Conservation (phyloP, 805 yeast genomes). For the Starmerella sp. region DNA sequence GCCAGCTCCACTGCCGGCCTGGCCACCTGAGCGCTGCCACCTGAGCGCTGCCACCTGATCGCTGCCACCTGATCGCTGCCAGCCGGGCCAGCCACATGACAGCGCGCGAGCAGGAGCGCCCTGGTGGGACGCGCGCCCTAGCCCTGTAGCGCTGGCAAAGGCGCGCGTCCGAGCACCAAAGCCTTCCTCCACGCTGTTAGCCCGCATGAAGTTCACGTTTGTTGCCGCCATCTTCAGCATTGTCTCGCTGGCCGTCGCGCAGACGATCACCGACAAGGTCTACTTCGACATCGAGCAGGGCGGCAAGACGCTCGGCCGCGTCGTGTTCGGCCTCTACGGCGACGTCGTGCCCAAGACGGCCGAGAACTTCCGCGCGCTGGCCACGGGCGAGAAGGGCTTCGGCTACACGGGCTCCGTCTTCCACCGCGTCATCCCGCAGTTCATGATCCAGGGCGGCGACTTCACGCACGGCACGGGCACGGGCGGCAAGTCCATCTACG, state of each 20-base stretch:
- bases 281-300: constrained; percentile 80
- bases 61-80: too few relatives aligned
- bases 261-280: constrained; percentile 63
- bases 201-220: constrained; percentile 9
- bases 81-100: too few relatives aligned
- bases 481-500: constrained; percentile 75
- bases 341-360: constrained; percentile 89
- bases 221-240: constrained; percentile 10
- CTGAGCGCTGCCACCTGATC: too few relatives aligned
- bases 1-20: too few relatives aligned
- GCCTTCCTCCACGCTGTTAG: not conserved
- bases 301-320: constrained; percentile 62
- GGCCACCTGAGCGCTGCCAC: too few relatives aligned
- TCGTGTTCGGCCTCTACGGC: constrained; percentile 81
- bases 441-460: constrained; percentile 90
- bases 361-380: constrained; percentile 88
- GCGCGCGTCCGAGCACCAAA: too few relatives aligned
- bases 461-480: constrained; percentile 50
- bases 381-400: constrained; percentile 90
- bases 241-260: constrained; percentile 19
- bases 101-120: too few relatives aligned
- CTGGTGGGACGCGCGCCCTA: too few relatives aligned
- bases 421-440: constrained; percentile 95
- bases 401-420: constrained; percentile 78
- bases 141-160: too few relatives aligned